Conservation (phyloP, 2,329 filamentous ascomycete genomes). For the Hymenoscyphus infarciens region DNA sequence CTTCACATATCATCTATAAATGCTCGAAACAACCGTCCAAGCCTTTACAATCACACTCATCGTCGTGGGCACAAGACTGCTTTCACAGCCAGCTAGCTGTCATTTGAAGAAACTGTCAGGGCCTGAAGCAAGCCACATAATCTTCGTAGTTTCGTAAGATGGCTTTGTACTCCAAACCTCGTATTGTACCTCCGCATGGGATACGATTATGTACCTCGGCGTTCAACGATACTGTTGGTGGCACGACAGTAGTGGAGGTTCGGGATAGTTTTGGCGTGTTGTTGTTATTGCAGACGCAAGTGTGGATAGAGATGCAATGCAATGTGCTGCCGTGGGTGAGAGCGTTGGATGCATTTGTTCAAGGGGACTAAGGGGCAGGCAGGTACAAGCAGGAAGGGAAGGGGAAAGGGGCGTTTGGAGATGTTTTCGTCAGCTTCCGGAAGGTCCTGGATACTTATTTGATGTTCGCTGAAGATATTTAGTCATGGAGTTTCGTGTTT, state of each 20-base stretch:
- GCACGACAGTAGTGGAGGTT: not conserved
- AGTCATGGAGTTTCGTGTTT: not conserved
- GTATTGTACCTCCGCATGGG: constrained; percentile 1
- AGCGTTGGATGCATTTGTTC: no score
- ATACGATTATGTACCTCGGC: constrained; percentile 1
- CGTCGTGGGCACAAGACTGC: not conserved
- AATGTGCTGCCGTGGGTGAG: not conserved
- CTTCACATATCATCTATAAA: not conserved
- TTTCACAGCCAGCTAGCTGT: not conserved
- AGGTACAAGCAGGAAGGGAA: not conserved
- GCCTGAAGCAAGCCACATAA: constrained; percentile 7
- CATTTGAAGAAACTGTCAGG: not conserved
- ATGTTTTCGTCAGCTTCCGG: constrained; percentile 1
- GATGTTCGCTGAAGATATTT: not conserved
- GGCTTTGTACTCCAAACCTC: not conserved
- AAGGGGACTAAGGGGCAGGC: constrained; percentile 1
- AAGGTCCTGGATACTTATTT: not conserved
- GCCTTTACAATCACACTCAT: not conserved
- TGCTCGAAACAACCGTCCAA: not conserved
- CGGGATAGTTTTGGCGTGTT: not conserved
- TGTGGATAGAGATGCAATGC: constrained; percentile 2
- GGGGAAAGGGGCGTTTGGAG: not conserved
- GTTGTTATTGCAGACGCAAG: not conserved
- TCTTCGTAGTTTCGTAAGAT: not conserved
- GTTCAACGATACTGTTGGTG: not conserved